These are phyloP conservation scores for Talaromyces sp. DNA, from an alignment of 2,329 filamentous ascomycete species.

Conservation along the genomic window DNA sequence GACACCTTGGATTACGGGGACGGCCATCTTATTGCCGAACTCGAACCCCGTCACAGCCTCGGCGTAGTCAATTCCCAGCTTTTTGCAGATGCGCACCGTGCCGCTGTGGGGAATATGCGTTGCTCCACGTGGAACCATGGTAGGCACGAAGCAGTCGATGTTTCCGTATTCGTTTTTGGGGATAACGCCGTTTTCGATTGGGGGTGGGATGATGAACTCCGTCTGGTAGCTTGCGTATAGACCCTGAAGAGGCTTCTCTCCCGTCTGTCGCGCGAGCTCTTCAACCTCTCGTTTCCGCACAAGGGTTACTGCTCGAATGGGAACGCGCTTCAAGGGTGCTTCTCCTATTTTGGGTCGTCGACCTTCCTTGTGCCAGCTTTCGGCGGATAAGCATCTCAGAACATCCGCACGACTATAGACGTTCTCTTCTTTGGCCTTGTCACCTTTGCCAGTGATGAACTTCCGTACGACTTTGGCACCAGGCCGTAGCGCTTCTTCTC, in stretches of 20 bases:
- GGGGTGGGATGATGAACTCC: constrained; percentile 88
- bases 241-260: constrained; percentile 80
- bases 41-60: constrained; percentile 96
- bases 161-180: constrained; percentile 95
- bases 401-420: constrained; percentile 79
- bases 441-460: constrained; percentile 72
- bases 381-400: constrained; percentile 79
- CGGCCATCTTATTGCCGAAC: constrained; percentile 89
- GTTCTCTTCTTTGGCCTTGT: constrained; percentile 68
- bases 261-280: constrained; percentile 73
- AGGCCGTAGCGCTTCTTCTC: constrained; percentile 80
- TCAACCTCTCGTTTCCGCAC: constrained; percentile 85
- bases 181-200: constrained; percentile 78
- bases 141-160: constrained; percentile 89
- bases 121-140: constrained; percentile 85
- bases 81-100: constrained; percentile 74
- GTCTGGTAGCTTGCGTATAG: constrained; percentile 82
- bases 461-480: constrained; percentile 65
- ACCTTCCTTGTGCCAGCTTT: constrained; percentile 98
- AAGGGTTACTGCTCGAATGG: constrained; percentile 84
- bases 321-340: constrained; percentile 76
- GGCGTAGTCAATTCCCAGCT: constrained; percentile 79
- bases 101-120: constrained; percentile 78
- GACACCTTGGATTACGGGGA: constrained; percentile 85
- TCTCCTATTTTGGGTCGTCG: constrained; percentile 68